Base-by-base conservation (phyloP, 805 yeast genomes). In the Zygosaccharomyces rouxii region DNA sequence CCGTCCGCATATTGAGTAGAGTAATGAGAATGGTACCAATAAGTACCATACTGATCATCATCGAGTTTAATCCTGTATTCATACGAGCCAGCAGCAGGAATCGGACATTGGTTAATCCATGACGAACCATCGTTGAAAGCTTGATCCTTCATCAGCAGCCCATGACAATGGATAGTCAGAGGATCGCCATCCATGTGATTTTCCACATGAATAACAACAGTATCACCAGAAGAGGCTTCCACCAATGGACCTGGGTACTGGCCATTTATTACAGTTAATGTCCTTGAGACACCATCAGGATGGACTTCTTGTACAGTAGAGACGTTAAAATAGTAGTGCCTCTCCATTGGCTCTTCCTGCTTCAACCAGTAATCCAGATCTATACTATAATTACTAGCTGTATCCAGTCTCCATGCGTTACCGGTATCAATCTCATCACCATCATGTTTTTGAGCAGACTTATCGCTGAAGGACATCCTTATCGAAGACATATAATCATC, bases 21-120 rank as follows among this genome's bases (percentile, higher is more conserved):
- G 51, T 64, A 71, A 50, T 79, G 83, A 2, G 81, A 72, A 55
- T 79, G 84, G 59, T 78, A 79, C 83, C 83, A 79, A 47, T 69
- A 74, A 0, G 80, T 74, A 0, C 84, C 84, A 48, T 69, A 66
- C 48, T 75, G 79, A 3, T 53, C 51, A 11, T 62, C 60, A 38
- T 63, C 67, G 7, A 69, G 53, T 21, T 66, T 69, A 52, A 78
- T 77, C 33, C 61, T 57, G 55, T 79, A 76, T 2, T 69, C 64
- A 58, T 70, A 77, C 4, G 62, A 48, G 1, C 59, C 63, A 1
- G 76, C 76, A 7, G 74, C 70, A 7, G 64, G 62, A 25, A 79
- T 74, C 2, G 77, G 75, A 45, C 78, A 72, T 53, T 79, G 82
- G 6, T 79, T 74, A 31, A 77, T 65, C 2, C 73, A 77, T 0